phyloP scores from a whole-genome alignment of 441 rosid species.

The Dalechampia spathulata region DNA sequence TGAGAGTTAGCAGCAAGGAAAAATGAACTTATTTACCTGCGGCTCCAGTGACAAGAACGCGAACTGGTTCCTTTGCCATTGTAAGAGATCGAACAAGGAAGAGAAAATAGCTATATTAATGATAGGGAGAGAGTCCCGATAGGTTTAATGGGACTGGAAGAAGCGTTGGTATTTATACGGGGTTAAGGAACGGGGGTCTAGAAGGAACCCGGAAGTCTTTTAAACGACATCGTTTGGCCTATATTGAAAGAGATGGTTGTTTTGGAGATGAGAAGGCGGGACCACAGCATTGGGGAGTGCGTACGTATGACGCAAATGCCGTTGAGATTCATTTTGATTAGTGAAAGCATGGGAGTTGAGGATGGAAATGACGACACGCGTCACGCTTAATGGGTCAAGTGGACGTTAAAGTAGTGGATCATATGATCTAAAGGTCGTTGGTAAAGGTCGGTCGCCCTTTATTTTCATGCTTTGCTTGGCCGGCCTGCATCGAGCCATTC shows the following conservation, averaged over 20 bases:
- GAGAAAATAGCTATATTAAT: not conserved
- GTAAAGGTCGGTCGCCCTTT: too few relatives aligned
- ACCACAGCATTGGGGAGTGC: not conserved
- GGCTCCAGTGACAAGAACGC: constrained; percentile 91
- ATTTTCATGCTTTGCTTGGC: too few relatives aligned
- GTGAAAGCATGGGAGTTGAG: not conserved
- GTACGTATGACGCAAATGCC: constrained; percentile 9
- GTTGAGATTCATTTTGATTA: constrained; percentile 1
- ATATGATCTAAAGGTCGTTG: too few relatives aligned
- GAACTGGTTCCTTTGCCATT: constrained; percentile 85
- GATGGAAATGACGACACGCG: constrained; percentile 1
- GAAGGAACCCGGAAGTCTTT: not conserved
- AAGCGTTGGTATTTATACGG: not conserved
- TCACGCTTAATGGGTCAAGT: too few relatives aligned
- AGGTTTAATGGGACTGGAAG: not conserved
- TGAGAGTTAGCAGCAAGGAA: too few relatives aligned
- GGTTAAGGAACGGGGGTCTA: not conserved
- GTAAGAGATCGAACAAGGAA: constrained; percentile 13
- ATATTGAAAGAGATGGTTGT: not conserved
- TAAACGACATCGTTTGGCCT: not conserved
- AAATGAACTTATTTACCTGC: constrained; percentile 38
- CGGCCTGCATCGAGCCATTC: too few relatives aligned
- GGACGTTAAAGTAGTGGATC: too few relatives aligned
- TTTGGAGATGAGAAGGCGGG: not conserved
- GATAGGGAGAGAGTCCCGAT: not conserved